Evolutionary conservation across 306 rosid genomes (phyloP).

Genomic region (Amphicarpaea edgeworthii): DNA sequence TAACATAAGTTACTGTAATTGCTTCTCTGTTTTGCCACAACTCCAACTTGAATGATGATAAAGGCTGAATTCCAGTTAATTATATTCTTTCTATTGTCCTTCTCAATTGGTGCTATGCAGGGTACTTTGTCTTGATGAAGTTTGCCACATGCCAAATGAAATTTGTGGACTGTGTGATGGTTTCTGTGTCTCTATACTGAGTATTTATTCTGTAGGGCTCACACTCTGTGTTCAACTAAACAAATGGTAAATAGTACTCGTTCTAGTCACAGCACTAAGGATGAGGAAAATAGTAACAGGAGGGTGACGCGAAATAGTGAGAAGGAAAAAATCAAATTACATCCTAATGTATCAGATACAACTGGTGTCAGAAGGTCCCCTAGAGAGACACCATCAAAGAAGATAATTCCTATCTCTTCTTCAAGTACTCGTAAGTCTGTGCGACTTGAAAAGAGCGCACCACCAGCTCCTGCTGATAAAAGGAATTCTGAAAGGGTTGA

Average conservation of each 20-base stretch:
- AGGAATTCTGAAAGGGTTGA: slow-evolving; percentile 56
- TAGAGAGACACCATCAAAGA: slow-evolving; percentile 56
- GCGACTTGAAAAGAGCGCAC: slow-evolving; percentile 50
- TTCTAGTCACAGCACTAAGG: slow-evolving; percentile 57
- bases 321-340: slow-evolving; percentile 47
- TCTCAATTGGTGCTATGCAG: slow-evolving; percentile 19
- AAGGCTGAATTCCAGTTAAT: slow-evolving; percentile 37
- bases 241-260: slow-evolving; percentile 65
- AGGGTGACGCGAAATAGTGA: slow-evolving; percentile 46
- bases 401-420: slow-evolving; percentile 45
- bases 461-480: slow-evolving; percentile 42
- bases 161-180: slow-evolving; percentile 14
- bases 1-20: neutral
- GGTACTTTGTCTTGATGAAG: slow-evolving; percentile 21
- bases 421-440: slow-evolving; percentile 54
- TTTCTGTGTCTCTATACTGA: slow-evolving; percentile 34
- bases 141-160: neutral
- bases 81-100: neutral
- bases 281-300: slow-evolving; percentile 50
- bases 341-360: slow-evolving; percentile 46
- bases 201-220: slow-evolving; percentile 32
- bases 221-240: slow-evolving; percentile 35
- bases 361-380: slow-evolving; percentile 65
- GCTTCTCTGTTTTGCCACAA: neutral
- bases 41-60: neutral